phyloP scores from a whole-genome alignment of 2,329 filamentous ascomycete genomes.

The Fusarium sororula region DNA sequence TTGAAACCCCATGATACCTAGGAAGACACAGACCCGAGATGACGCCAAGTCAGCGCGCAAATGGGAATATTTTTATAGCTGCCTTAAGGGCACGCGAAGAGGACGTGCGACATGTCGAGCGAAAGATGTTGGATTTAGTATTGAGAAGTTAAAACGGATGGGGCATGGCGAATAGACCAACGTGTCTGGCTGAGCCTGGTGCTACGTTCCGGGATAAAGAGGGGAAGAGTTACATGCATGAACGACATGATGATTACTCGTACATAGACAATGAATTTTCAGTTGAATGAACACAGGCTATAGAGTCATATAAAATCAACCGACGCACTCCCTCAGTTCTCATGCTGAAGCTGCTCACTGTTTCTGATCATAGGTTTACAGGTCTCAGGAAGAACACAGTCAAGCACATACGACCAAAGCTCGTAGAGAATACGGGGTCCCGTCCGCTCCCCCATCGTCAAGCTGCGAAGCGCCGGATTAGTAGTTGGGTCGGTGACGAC shows the following conservation, averaged over 20 bases:
- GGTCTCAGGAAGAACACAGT: neutral
- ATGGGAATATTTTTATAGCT: slow-evolving; percentile 16
- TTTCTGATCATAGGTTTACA: neutral
- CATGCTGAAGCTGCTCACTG: neutral
- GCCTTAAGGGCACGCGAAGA: slow-evolving; percentile 17
- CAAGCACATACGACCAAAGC: slow-evolving; percentile 18
- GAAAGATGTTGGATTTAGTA: slow-evolving; percentile 38
- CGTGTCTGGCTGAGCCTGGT: slow-evolving; percentile 28
- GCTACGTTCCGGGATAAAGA: slow-evolving; percentile 25
- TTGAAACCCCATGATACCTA: slow-evolving; percentile 43
- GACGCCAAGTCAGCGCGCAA: slow-evolving; percentile 10
- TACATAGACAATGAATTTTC: slow-evolving; percentile 32
- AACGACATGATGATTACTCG: slow-evolving; percentile 36
- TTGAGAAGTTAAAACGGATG: slow-evolving; percentile 27
- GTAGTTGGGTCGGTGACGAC: slow-evolving; percentile 20
- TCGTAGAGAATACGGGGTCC: slow-evolving; percentile 1
- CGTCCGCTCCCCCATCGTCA: slow-evolving; percentile 8
- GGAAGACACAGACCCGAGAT: slow-evolving; percentile 26
- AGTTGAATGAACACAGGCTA: slow-evolving; percentile 20
- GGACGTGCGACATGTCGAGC: slow-evolving; percentile 26
- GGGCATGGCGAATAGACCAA: slow-evolving; percentile 23
- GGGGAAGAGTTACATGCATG: slow-evolving; percentile 31
- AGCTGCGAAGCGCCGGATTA: slow-evolving; percentile 17
- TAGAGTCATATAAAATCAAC: neutral
- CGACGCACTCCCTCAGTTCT: neutral